Evolutionary conservation across 495 filamentous ascomycete genomes (phyloP).

Genomic region (Talaromyces liani): DNA sequence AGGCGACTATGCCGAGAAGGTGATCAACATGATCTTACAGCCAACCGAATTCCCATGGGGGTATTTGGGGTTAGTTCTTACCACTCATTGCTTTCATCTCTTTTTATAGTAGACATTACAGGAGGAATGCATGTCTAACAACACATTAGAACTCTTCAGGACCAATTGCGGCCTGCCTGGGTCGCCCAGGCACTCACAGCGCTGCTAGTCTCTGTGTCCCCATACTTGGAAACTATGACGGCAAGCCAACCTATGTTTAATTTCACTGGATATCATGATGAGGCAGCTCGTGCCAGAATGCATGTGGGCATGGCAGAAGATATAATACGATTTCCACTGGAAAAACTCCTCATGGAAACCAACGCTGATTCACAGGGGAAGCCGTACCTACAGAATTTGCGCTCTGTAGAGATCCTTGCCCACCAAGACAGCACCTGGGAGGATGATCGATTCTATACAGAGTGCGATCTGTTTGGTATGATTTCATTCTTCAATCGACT

Average conservation of each 20-base stretch:
- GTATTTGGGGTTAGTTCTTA: neutral
- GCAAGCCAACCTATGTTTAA: conserved; percentile 11
- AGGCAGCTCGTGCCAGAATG: neutral
- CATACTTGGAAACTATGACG: conserved; percentile 15
- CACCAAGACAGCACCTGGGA: neutral
- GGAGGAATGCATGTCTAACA: neutral
- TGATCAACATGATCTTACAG: conserved; percentile 19
- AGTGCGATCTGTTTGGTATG: conserved; percentile 12
- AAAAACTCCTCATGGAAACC: conserved; percentile 10
- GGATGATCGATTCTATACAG: conserved; percentile 14
- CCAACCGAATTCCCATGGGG: neutral
- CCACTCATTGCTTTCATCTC: neutral
- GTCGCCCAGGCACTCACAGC: conserved; percentile 18
- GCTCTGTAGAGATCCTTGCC: conserved; percentile 15
- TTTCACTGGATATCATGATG: neutral
- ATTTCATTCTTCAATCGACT: conserved; percentile 10
- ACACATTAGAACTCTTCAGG: neutral
- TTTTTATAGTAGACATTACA: neutral
- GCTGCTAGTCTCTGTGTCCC: conserved; percentile 19
- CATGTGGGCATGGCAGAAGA: neutral
- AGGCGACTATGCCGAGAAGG: conserved; percentile 8
- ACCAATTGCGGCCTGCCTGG: neutral
- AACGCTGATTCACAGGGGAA: conserved; percentile 7
- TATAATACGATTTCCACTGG: conserved; percentile 11
- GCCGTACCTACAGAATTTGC: conserved; percentile 19